Evolutionary conservation across 345 rosid genomes (phyloP).

Genomic region (Salix caprea): DNA sequence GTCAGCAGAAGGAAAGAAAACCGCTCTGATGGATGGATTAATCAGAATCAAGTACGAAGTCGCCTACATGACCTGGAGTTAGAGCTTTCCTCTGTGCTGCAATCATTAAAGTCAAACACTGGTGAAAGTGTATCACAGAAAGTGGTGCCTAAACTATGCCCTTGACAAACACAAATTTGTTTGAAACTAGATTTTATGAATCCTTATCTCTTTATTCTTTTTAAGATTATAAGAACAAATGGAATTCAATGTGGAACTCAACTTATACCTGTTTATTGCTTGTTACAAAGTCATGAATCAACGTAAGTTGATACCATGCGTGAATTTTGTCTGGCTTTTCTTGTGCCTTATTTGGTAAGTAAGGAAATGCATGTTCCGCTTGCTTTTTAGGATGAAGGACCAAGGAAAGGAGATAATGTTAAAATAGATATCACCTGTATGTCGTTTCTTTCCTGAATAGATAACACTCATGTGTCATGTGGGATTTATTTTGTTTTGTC

Average conservation of each 20-base stretch:
- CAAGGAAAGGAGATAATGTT: background rate
- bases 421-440: background rate
- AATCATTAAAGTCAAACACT: conserved; percentile 48
- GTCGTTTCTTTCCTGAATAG: background rate
- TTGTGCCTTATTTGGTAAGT: background rate
- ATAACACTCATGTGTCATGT: background rate
- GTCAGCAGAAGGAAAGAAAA: conserved; percentile 30
- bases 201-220: background rate
- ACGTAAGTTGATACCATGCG: background rate
- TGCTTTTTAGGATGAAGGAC: background rate
- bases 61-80: conserved; percentile 65
- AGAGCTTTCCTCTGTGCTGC: conserved; percentile 77
- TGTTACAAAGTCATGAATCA: background rate
- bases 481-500: background rate
- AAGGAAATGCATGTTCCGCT: background rate
- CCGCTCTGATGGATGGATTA: conserved; percentile 27
- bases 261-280: background rate
- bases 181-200: background rate
- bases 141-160: conserved; percentile 29
- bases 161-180: background rate
- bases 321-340: background rate
- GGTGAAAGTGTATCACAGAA: conserved; percentile 35
- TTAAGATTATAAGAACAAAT: background rate
- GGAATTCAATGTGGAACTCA: background rate
- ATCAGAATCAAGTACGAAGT: conserved; percentile 38